Evolutionary conservation across 352 stramenopile species (phyloP), one percentile per base, ranked within the genome.

Genomic region (Globisporangium camurandrum): DNA sequence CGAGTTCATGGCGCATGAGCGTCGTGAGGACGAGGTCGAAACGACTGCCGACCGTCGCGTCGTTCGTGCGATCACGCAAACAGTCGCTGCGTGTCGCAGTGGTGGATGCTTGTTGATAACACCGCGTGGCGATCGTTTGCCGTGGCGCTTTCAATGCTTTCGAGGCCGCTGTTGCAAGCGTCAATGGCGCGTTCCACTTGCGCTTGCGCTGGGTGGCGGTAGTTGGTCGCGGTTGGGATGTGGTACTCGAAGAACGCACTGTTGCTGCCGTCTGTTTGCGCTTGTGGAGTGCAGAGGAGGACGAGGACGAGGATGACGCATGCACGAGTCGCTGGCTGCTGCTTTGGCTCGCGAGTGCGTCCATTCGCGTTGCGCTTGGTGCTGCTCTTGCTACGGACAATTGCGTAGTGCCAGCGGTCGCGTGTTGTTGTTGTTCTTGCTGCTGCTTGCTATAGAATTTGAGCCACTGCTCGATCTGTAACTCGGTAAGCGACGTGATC

Each of bases 401-500:
- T n/a, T n/a, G n/a, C n/a, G n/a, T n/a, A n/a, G n/a, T n/a, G n/a
- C n/a, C n/a, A n/a, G n/a, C n/a, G n/a, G n/a, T n/a, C n/a, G n/a
- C n/a, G n/a, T n/a, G n/a, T n/a, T n/a, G n/a, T n/a, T n/a, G n/a
- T n/a, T n/a, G n/a, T n/a, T n/a, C n/a, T 27, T 80, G 70, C 4
- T 51, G 47, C n/a, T 75, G 55, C 1, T 56, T 43, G 3, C 54
- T 49, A 20, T 59, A 70, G 12, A 62, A 44, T 54, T 75, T 67
- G 49, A 88, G 66, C 79, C 79, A 91, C 42, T 83, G 64, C 41
- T 91, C 76, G 9, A 88, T 59, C 20, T 88, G 60, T 7, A 70
- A 54, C 16, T 85, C 72, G 3, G 58, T 71, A 2, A 91, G 56
- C 10, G 68, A 83, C 2, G 79, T 82, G 44, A 88, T 67, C 6